Evolutionary conservation across 495 filamentous ascomycete genomes (phyloP), one percentile per base, ranked within the genome.

Genomic region (Podospora fimiseda): DNA sequence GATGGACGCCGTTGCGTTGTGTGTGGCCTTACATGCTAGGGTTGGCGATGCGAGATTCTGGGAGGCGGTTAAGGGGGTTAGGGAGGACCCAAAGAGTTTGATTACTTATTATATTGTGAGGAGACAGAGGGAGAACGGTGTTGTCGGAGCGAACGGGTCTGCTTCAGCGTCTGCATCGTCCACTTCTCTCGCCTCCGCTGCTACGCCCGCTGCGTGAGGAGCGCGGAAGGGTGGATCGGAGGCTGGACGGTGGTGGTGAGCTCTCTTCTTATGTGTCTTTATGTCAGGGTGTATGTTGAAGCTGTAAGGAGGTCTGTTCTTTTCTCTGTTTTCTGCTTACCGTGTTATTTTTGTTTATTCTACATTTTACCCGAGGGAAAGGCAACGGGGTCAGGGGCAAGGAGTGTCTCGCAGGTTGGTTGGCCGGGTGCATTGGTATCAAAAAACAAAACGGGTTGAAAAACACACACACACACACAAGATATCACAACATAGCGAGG

Each of bases 21-120:
- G 87, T 55, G 82, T 92, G 1, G 82, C 72, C 51, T 67, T 96
- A 53, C 84, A 91, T 57, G 75, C 80, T 22, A 74, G 84, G 48
- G 74, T 90, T 19, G 80, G 81, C 14, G 83, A 86, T 48, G 71
- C 74, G 13, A 63, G 70, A 40, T 88, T 89, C 62, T 87, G 87
- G 77, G 73, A 78, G 33, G 71, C 80, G 22, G 66, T 89, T 43
- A 82, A 75, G 52, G 75, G 74, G 2, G 74, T 86, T 27, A 79
- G 73, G 51, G 83, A 86, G 33, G 83, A 83, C 40, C 80, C 84
- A 4, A 84, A 86, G 61, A 89, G 85, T 53, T 62, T 92, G 52
- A 80, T 92, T 55, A 87, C 84, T n/a, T 92, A 92, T 63, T 92
- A 89, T 70, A 83, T 90, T 62, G 84, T 85, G 15, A 87, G 82